phyloP scores from a whole-genome alignment of 345 rosid genomes.

The Lagerstroemia speciosa region DNA sequence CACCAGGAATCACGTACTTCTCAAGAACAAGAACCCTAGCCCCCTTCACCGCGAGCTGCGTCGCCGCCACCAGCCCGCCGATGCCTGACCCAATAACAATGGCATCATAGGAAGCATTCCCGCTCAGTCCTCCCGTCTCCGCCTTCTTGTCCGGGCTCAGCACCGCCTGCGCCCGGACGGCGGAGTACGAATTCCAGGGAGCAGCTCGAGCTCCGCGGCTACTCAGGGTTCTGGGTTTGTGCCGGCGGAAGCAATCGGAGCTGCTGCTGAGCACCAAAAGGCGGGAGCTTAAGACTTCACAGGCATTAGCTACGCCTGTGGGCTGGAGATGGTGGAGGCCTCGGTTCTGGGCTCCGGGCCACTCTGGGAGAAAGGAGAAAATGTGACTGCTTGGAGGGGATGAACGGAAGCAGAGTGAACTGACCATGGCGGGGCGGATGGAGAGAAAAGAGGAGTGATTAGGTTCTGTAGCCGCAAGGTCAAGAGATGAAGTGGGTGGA shows the following conservation, averaged over 20 bases:
- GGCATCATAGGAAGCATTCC: conserved; percentile 50
- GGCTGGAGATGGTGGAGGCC: not conserved
- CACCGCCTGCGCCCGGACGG: conserved; percentile 23
- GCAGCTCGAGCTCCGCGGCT: conserved; percentile 3
- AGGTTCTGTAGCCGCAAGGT: too few species aligned
- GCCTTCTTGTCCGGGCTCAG: conserved; percentile 30
- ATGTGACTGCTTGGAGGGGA: not conserved
- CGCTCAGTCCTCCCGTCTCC: conserved; percentile 16
- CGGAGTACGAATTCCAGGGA: conserved; percentile 11
- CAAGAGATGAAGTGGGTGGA: not conserved
- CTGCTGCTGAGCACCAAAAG: not conserved
- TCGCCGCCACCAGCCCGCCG: conserved; percentile 86
- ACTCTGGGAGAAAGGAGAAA: not conserved
- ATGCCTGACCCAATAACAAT: conserved; percentile 46
- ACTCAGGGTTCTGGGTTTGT: not conserved
- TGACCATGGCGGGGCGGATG: not conserved
- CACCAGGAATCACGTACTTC: conserved; percentile 95
- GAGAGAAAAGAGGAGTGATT: too few species aligned
- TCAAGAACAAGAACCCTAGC: conserved; percentile 77
- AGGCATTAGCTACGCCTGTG: not conserved
- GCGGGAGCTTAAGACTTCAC: not conserved
- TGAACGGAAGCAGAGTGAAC: not conserved
- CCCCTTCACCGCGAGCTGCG: conserved; percentile 83
- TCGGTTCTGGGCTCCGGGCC: not conserved
- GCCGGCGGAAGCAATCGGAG: not conserved